phyloP scores from a whole-genome alignment of 2,329 filamentous ascomycete genomes.

The Alternaria gansuensis region DNA sequence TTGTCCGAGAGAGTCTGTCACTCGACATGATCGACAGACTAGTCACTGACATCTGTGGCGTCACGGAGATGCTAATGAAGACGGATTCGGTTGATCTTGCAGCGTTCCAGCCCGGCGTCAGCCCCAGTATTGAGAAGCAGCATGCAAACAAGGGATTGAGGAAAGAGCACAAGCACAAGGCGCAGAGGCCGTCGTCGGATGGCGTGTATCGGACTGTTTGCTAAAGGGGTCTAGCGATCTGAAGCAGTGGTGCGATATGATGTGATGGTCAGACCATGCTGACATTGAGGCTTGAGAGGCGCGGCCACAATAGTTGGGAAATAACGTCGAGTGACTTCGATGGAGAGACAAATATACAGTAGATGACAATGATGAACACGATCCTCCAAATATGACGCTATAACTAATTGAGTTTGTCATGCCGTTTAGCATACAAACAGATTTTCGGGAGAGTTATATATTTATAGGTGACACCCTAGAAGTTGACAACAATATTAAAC shows the following conservation, averaged over 20 bases:
- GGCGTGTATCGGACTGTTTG: constrained; percentile 62
- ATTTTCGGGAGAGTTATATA: too few relatives aligned
- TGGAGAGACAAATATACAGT: background rate
- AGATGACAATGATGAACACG: background rate
- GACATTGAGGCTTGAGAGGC: background rate
- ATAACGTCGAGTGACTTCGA: background rate
- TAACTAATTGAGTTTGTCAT: too few relatives aligned
- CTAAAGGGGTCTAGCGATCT: constrained; percentile 29
- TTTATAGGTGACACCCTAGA: too few relatives aligned
- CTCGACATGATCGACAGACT: constrained; percentile 72
- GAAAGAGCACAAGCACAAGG: constrained; percentile 56
- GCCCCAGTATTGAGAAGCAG: constrained; percentile 55
- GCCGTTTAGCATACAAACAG: too few relatives aligned
- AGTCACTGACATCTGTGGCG: constrained; percentile 67
- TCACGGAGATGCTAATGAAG: constrained; percentile 69
- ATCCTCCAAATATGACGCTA: background rate
- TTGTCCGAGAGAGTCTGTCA: constrained; percentile 73
- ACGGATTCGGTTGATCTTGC: constrained; percentile 62
- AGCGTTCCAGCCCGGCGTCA: constrained; percentile 55
- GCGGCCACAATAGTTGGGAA: background rate
- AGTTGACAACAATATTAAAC: too few relatives aligned
- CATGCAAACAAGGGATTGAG: constrained; percentile 51
- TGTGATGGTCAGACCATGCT: background rate
- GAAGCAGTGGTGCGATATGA: background rate
- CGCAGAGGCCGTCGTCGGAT: constrained; percentile 56